phyloP scores from a whole-genome alignment of 73 alveolate genomes.

The Diophrys appendiculata region DNA sequence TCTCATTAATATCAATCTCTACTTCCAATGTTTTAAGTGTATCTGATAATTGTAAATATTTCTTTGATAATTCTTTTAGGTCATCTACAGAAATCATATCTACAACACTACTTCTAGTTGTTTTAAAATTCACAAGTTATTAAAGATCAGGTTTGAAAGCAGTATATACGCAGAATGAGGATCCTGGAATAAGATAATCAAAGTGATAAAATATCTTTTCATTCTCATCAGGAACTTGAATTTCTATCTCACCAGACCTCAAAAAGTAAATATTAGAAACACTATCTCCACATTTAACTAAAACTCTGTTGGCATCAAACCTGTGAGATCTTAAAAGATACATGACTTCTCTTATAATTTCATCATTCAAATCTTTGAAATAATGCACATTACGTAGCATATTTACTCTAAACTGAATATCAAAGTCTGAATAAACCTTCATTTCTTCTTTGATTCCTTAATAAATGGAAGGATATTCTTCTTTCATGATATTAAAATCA shows the following conservation, averaged over 20 bases:
- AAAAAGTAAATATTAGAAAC: slow-evolving; percentile 21
- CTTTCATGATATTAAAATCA: slow-evolving; percentile 6
- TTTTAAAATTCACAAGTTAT: slow-evolving; percentile 38
- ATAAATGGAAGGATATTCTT: slow-evolving; percentile 28
- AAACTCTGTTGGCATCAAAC: slow-evolving; percentile 28
- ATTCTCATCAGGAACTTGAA: slow-evolving; percentile 23
- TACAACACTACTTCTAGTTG: slow-evolving; percentile 33
- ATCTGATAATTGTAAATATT: slow-evolving; percentile 20
- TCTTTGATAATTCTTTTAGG: slow-evolving; percentile 24
- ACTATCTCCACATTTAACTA: slow-evolving; percentile 33
- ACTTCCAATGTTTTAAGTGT: slow-evolving; percentile 31
- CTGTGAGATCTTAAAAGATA: slow-evolving; percentile 31
- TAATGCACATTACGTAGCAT: slow-evolving; percentile 39
- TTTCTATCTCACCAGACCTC: slow-evolving; percentile 33
- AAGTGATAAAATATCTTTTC: slow-evolving; percentile 1
- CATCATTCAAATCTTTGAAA: slow-evolving; percentile 5
- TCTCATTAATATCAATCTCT: slow-evolving; percentile 51
- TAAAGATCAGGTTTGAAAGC: slow-evolving; percentile 30
- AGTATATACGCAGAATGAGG: slow-evolving; percentile 40
- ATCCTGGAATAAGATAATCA: slow-evolving; percentile 40
- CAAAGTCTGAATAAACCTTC: slow-evolving; percentile 28
- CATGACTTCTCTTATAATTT: slow-evolving; percentile 26
- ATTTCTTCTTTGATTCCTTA: slow-evolving; percentile 14
- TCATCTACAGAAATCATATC: slow-evolving; percentile 33
- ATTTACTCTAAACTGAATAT: slow-evolving; percentile 25